Evolutionary conservation across 805 yeast genomes (phyloP), one percentile per base, ranked within the genome.

Genomic region (Saccharomyces mikatae): DNA sequence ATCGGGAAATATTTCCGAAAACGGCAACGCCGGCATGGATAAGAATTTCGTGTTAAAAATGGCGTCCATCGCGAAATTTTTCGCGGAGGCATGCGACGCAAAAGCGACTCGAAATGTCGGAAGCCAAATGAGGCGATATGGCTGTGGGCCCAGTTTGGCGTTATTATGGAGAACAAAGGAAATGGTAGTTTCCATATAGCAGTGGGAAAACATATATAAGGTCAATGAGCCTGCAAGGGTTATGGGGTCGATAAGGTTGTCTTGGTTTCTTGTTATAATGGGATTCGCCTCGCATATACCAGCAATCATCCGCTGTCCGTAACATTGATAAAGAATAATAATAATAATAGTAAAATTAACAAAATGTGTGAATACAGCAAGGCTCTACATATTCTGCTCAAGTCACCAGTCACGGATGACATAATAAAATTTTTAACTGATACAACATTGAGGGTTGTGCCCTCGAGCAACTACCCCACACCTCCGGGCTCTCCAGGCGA

Each of bases 381-480:
- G 72, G 88, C 89, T 49, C 76, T 84, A 58, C 74, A 76, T 54
- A 70, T 82, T 51, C 77, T 84, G 59, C 74, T 83, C 71, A 77
- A 77, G 60, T 76, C 86, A 2, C 89, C 90, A 29, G 86, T 85
- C 55, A 79, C 87, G 11, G 86, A 83, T 62, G 89, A 84, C 60
- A 84, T 86, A 87, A 78, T 86, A 60, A 84, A 82, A 66, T 84
- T 80, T 65, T 67, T 86, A 56, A 89, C 86, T 54, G 82, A 80
- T 49, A 75, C 79, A 28, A 82, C 91, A 2, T 73, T 86, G 53
- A 86, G 81, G 66, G 86, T 86, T 48, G 70, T 86, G 48, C 88
- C 88, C 77, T 63, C 77, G 70, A 54, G 58, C 6, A 24, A 53
- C 56, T 60, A 65, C 50, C 70, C 74, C 50, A 59, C 73, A 2